Conservation (phyloP, 73 alveolate species). For the Blepharisma stoltei region DNA sequence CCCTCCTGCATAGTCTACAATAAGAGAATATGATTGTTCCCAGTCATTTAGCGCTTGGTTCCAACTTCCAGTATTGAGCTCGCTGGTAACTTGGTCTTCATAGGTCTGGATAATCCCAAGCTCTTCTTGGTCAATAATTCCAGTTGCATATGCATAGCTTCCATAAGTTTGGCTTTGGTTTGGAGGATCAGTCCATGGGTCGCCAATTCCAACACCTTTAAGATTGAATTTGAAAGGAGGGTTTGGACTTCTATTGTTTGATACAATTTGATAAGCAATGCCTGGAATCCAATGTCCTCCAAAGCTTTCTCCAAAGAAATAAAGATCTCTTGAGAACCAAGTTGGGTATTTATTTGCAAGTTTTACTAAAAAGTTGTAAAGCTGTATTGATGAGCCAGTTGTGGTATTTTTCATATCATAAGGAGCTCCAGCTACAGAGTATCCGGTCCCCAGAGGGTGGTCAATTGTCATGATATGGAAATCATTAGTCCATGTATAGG, state of each 20-base stretch:
- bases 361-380: constrained; percentile 42
- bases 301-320: constrained; percentile 78
- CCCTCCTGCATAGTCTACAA: constrained; percentile 34
- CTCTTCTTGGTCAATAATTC: neutral
- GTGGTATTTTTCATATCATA: neutral
- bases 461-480: constrained; percentile 55
- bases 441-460: constrained; percentile 65
- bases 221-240: constrained; percentile 29
- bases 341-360: constrained; percentile 60
- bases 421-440: constrained; percentile 8
- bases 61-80: neutral
- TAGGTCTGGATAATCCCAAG: neutral
- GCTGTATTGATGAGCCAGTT: neutral
- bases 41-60: neutral
- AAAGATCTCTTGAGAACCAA: constrained; percentile 57
- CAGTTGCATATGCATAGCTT: neutral
- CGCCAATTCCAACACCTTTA: constrained; percentile 57
- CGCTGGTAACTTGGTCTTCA: neutral
- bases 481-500: constrained; percentile 28
- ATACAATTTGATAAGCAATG: constrained; percentile 44
- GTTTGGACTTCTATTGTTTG: constrained; percentile 30
- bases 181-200: constrained; percentile 53
- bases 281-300: constrained; percentile 86
- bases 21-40: neutral
- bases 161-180: constrained; percentile 20